Base-by-base conservation (phyloP, 2,329 filamentous ascomycete genomes). In the Botryotinia narcissicola region DNA sequence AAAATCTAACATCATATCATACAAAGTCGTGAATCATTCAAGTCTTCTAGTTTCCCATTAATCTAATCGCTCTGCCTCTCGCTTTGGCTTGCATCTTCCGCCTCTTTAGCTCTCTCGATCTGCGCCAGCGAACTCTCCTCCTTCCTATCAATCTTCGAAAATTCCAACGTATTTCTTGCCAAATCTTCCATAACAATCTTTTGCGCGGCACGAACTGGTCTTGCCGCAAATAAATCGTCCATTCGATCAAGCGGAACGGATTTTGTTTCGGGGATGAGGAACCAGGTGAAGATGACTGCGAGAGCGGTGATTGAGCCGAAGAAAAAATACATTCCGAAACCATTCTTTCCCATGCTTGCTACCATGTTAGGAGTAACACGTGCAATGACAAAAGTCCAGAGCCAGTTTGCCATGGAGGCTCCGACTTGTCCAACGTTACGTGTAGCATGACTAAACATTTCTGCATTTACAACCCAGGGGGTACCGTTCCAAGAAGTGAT, bases 261-360 rank as follows among this genome's bases (percentile, higher is more conserved):
- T 83, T 91, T 91, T 9, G 90, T 92, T 83, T 92, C 90, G 1
- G 90, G 90, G 0, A 92, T 78, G 59, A 89, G 84, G 83, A 89
- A 90, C 79, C 84, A 91, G 46, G 90, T 86, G 76, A 90, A 92
- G 73, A 87, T 73, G 72, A 86, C 83, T 0, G 87, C 87, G 12
- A 86, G 73, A 22, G 91, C 40, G 5, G 62, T 64, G 44, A 64
- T 42, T 0, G 85, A 89, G 0, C 91, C 92, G 81, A 93, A 94
- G 62, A 79, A 78, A 71, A 79, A 79, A 72, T 78, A 79, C 70
- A 78, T 77, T 20, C 77, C 77, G 20, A 75, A 77, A 4, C 70
- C 69, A 35, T 75, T 46, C 6, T 48, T 63, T 20, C 74, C 62
- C 1, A 79, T 46, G 25, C 62, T 29, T 25, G 37, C 20, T 29